Base-by-base conservation (phyloP, 2,329 filamentous ascomycete species). In the Aspergillus persii region DNA sequence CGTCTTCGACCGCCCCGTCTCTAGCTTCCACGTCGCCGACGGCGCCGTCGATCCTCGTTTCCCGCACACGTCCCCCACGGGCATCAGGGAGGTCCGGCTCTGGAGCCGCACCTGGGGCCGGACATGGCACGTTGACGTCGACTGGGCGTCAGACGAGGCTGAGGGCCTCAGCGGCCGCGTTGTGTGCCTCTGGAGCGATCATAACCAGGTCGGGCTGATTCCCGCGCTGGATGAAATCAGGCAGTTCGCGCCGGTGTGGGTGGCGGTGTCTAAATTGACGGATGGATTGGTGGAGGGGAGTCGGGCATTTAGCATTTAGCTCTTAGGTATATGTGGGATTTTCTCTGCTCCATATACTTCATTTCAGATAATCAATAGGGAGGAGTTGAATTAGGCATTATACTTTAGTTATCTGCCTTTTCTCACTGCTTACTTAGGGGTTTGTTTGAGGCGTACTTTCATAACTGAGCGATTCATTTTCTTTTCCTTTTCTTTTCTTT, bases 141-240 rank as follows among this genome's bases (percentile, higher is more conserved):
- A 84, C 57, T 92, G 89, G 78, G 81, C 57, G 63, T 71, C 15
- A 68, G 69, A 56, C 49, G 23, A 26, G 33, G 62, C 61, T 41
- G 68, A 68, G 15, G 69, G 75, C 18, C 68, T 92, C 36, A 82
- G 81, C 63, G 90, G 92, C 1, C 83, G 79, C 36, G 86, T 93
- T 1, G 82, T 88, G 15, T 98, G 95, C 75, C 80, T 90, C 33
- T 98, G 93, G 92, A 92, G 89, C 68, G 95, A 99, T 77, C 87
- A 85, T 49, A 97, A 97, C 69, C 77, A 79, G 39, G 75, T 77
- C 2, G 88, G 86, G 3, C 81, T 82, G 1, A 92, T 98, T 51
- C 93, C 94, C 0, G 93, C 93, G 0, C 84, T 94, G 54, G 89
- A 95, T 66, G 93, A 98, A 76, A 81, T 91, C 52, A 79, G 84